These are phyloP conservation scores for Naganishia albida DNA, from an alignment of 1,284 basidiomycete genomes.

Conservation along the genomic window DNA sequence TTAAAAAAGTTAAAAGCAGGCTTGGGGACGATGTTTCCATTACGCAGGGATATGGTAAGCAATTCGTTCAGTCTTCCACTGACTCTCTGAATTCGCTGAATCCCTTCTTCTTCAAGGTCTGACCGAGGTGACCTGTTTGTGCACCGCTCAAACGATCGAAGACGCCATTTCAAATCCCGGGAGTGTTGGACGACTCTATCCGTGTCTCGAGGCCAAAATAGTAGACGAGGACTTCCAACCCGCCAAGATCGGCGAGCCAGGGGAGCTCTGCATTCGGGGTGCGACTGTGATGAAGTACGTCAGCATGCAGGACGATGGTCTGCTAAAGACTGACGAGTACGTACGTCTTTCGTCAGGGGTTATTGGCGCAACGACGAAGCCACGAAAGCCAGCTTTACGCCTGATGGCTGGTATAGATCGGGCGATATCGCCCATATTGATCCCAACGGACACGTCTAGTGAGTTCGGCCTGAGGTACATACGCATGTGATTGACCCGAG, in stretches of 20 bases:
- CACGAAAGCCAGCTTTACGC: conserved; percentile 66
- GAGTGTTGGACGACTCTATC: conserved; percentile 69
- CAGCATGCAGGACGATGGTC: conserved; percentile 60
- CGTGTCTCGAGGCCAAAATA: conserved; percentile 75
- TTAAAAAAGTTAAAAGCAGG: conserved; percentile 28
- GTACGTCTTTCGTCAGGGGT: conserved; percentile 54
- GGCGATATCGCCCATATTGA: conserved; percentile 64
- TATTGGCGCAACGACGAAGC: conserved; percentile 66
- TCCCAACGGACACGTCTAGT: conserved; percentile 59
- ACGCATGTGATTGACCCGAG: conserved; percentile 58
- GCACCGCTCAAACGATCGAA: conserved; percentile 46
- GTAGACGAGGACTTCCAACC: conserved; percentile 56
- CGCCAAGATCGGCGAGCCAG: conserved; percentile 57
- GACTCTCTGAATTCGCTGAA: background rate
- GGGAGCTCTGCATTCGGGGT: conserved; percentile 80
- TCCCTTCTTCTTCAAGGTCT: conserved; percentile 40
- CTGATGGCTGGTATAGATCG: conserved; percentile 73
- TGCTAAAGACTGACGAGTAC: conserved; percentile 44
- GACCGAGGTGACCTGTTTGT: conserved; percentile 56
- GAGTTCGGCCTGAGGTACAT: conserved; percentile 57
- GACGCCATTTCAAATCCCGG: conserved; percentile 58
- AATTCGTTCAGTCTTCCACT: background rate
- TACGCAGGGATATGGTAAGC: conserved; percentile 32
- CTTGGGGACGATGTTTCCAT: conserved; percentile 14
- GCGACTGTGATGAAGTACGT: conserved; percentile 74